phyloP scores from a whole-genome alignment of 352 stramenopile species.

The Phytopythium montanum region DNA sequence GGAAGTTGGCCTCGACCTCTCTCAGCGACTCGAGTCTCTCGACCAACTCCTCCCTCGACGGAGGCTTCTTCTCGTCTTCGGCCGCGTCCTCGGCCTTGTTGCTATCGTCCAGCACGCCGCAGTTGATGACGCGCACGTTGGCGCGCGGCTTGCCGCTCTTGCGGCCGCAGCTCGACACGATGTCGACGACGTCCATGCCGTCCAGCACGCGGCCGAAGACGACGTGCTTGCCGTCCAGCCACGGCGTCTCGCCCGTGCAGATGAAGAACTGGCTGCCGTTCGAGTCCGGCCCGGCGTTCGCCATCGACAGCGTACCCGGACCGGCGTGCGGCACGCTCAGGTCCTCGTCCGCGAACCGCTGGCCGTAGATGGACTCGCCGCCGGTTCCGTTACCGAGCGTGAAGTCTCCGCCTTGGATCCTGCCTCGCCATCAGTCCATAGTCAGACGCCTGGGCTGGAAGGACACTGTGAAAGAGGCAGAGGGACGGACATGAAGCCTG shows the following conservation, averaged over 20 bases:
- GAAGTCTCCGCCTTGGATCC: constrained; percentile 94
- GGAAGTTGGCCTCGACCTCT: constrained; percentile 59
- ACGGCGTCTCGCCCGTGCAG: constrained; percentile 92
- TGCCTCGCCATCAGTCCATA: constrained; percentile 9
- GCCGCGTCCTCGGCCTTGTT: constrained; percentile 8
- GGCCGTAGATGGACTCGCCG: constrained; percentile 95
- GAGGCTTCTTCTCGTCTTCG: constrained; percentile 19
- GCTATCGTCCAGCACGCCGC: constrained; percentile 37
- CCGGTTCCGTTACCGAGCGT: constrained; percentile 91
- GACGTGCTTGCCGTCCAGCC: constrained; percentile 96
- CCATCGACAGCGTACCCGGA: constrained; percentile 84
- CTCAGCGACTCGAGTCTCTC: constrained; percentile 59
- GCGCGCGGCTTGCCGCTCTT: constrained; percentile 85
- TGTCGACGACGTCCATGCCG: constrained; percentile 92
- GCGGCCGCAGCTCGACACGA: constrained; percentile 71
- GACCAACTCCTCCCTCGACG: constrained; percentile 55
- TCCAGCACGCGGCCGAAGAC: constrained; percentile 93
- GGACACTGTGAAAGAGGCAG: constrained; percentile 4
- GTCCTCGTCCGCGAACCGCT: constrained; percentile 92
- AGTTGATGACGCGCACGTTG: constrained; percentile 91
- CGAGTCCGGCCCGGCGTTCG: constrained; percentile 84
- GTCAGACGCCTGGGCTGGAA: not conserved
- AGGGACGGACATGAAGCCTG: constrained; percentile 84
- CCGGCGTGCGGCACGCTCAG: constrained; percentile 64
- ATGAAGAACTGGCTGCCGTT: constrained; percentile 98